Base-by-base conservation (phyloP, 192 early-diverging fungal species). In the Jimgerdemannia flammicorona region DNA sequence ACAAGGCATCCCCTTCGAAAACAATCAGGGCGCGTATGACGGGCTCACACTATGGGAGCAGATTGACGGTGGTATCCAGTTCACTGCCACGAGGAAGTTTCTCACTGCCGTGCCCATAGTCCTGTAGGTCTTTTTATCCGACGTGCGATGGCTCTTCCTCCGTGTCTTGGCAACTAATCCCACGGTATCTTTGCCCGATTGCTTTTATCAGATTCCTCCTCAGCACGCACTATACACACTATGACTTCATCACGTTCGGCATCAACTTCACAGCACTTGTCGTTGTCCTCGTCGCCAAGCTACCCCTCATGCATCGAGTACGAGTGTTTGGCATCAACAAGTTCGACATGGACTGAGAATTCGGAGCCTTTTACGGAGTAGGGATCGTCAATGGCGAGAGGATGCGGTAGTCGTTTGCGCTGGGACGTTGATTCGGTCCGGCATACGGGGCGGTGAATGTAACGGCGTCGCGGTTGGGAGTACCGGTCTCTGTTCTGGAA, bases 11-110 rank as follows among this genome's bases (percentile, higher is more conserved):
- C 98, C 98, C 49, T 99, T 97, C 77, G 92, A 94, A 76, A 89
- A 95, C 43, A 93, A 95, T 77, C 95, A 97, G 83, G 95, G 95
- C 67, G 96, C 95, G 3, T 97, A 93, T 72, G 94, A 95, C 78
- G 93, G 93, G 69, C 80, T 97, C 63, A 99, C 97, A 19, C 87
- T 99, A 65, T 99, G 98, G 98, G 97, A 99, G 82, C 98, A 99
- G 86, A 97, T 99, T 80, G 98, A 99, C 85, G 92, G 95, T 74
- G 97, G 97, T 44, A 94, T 92, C 67, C 95, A 98, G 77, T 98
- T 98, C 81, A 99, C 98, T 42, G 95, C 97, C n/a, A 93, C 97
- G 74, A 96, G 96, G 81, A 99, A 99, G 81, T 99, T 95, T 80
- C 84, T 98, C 64, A 98, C 95, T 18, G 93, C 92, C n/a, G 89